Evolutionary conservation across 2,329 filamentous ascomycete genomes (phyloP), one percentile per base, ranked within the genome.

Genomic region (Cercospora beticola): DNA sequence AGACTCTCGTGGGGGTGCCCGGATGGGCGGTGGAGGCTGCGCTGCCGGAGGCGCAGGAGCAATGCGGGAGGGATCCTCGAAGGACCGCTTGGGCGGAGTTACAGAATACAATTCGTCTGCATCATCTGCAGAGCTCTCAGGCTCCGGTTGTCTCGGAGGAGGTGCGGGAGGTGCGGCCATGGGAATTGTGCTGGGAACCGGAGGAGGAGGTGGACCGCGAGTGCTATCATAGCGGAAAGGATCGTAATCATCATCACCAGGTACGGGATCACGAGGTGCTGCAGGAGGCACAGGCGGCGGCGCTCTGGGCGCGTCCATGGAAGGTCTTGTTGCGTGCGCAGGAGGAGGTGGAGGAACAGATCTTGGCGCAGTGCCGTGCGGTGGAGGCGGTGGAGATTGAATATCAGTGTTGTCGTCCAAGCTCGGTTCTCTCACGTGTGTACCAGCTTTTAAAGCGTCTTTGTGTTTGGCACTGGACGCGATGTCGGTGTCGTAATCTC

Each of bases 401-500:
- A 83, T 84, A 23, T 81, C 82, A 3, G 86, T 86, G 49, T 84
- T 87, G 46, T 85, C 88, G 70, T 96, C 93, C 64, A 91, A 78
- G 77, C 92, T 96, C 6, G 90, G 88, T 57, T 94, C 92, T 64
- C 90, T 87, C 7, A 86, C 87, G 79, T 97, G 93, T 9, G 68
- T 60, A n/a, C 64, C 64, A 8, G 92, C 83, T 79, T 94, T 97
- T 70, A 98, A 81, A 0, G 94, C 94, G 81, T 97, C 94, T 80
- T 97, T 97, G 80, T 97, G 93, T 66, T 92, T 92, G n/a, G 88
- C 93, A 9, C 92, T 90, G n/a, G 94, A 92, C 1, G 91, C 94
- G 77, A 98, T 98, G 78, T 98, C 95, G 6, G 95, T 98, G 75
- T 98, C 95, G 78, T 98, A 98, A 77, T 98, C 95, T 6, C 94